Conservation (phyloP, 345 rosid species). For the Salix exigua region DNA sequence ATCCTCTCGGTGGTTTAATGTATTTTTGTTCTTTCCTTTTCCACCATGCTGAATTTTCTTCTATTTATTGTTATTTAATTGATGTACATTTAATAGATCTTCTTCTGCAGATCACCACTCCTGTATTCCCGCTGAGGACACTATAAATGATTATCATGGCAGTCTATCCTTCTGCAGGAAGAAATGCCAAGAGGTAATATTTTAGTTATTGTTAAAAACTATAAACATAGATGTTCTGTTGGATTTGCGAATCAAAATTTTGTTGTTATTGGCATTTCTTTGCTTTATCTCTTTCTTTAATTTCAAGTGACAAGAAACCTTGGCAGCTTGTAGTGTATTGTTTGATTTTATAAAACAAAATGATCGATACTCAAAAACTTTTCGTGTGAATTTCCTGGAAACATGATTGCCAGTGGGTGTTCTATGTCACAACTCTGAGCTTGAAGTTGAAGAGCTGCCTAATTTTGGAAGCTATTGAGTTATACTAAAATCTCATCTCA, state of each 20-base stretch:
- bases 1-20: background rate
- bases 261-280: background rate
- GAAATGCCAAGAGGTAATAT: conserved; percentile 74
- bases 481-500: background rate
- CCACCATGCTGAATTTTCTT: background rate
- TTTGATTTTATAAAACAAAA: background rate
- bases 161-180: conserved; percentile 64
- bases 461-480: background rate
- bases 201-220: background rate
- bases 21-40: background rate
- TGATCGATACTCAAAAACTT: background rate
- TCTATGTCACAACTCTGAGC: background rate
- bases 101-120: conserved; percentile 66
- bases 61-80: background rate
- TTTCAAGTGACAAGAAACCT: background rate
- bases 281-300: background rate
- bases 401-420: background rate
- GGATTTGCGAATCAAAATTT: background rate
- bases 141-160: conserved; percentile 24
- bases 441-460: background rate
- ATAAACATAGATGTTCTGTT: background rate
- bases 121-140: conserved; percentile 44
- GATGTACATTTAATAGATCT: conserved; percentile 10
- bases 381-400: background rate
- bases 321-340: background rate